Conservation (phyloP, 2,329 filamentous ascomycete genomes). For the Xylogone sp. region DNA sequence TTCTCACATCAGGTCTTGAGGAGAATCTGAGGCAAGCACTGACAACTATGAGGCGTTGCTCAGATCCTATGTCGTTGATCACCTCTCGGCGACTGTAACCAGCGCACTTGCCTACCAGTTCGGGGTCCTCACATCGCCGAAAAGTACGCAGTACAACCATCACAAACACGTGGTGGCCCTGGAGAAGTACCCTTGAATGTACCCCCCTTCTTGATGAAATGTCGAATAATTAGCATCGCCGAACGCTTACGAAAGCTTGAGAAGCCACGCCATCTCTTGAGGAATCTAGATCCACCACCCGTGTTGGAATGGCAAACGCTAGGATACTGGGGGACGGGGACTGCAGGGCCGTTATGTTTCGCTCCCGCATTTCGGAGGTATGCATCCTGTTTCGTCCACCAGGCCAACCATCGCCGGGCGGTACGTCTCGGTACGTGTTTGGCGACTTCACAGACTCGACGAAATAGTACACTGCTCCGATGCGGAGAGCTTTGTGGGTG, state of each 20-base stretch:
- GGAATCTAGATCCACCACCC: neutral
- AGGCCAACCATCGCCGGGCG: neutral
- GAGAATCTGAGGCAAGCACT: too few species aligned
- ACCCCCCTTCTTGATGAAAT: too few species aligned
- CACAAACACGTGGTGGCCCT: too few species aligned
- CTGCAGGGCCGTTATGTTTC: neutral
- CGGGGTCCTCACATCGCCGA: too few species aligned
- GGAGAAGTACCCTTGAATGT: too few species aligned
- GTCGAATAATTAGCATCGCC: too few species aligned
- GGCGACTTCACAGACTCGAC: neutral
- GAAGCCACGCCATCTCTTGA: neutral
- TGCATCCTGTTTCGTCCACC: neutral
- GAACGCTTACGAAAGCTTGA: neutral
- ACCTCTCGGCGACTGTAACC: too few species aligned
- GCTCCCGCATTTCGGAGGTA: neutral
- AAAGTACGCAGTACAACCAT: too few species aligned
- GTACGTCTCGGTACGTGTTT: neutral
- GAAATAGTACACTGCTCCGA: neutral
- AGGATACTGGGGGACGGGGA: neutral
- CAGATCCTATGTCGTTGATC: too few species aligned
- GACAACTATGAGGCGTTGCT: too few species aligned
- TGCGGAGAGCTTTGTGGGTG: neutral
- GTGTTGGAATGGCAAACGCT: neutral
- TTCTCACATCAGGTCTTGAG: too few species aligned
- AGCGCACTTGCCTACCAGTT: too few species aligned